Evolutionary conservation across 768 basidiomycete genomes (phyloP), one percentile per base, ranked within the genome.

Genomic region (Sutorius australiensis): DNA sequence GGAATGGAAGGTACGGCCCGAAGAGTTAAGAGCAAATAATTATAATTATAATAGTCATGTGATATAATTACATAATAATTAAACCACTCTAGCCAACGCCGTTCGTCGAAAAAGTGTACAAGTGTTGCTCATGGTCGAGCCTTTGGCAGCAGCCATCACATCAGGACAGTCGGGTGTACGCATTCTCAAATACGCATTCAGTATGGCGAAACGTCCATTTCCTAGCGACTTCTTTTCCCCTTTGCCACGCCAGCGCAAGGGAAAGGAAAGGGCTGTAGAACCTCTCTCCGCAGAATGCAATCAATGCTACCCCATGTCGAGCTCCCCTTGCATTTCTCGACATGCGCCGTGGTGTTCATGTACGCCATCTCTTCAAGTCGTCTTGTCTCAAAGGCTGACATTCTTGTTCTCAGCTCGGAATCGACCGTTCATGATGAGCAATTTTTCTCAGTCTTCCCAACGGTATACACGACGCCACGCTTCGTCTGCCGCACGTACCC

Each of bases 71-170:
- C 45, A 47, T 63, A 59, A 63, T 56, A 45, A 2, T 2, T 19
- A 59, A 44, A 24, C 24, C 24, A 24, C 24, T 24, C 24, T 24
- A 4, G 24, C 24, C 24, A 24, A 24, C 24, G 24, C 24, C 24
- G 24, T 24, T 24, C 24, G 24, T 24, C 24, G 24, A 24, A 24
- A 24, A 24, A 24, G 24, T 24, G 24, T 24, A 24, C 24, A 2
- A 24, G 24, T 24, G 24, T 24, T 67, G 71, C 72, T 70, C 74
- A 86, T 85, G 83, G 75, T 85, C 62, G 82, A 86, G 75, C 80
- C 82, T 63, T 71, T 86, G 59, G 77, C 79, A 53, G 74, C 78
- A 40, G 76, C 77, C 67, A 71, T 83, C 36, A 36, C 58, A 67
- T 79, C 68, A 76, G 74, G 67, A 51, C 56, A 66, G 37, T 56